These are phyloP conservation scores for Tritrichomonas foetus DNA, from an alignment of 208 protist genomes.

Conservation along the genomic window DNA sequence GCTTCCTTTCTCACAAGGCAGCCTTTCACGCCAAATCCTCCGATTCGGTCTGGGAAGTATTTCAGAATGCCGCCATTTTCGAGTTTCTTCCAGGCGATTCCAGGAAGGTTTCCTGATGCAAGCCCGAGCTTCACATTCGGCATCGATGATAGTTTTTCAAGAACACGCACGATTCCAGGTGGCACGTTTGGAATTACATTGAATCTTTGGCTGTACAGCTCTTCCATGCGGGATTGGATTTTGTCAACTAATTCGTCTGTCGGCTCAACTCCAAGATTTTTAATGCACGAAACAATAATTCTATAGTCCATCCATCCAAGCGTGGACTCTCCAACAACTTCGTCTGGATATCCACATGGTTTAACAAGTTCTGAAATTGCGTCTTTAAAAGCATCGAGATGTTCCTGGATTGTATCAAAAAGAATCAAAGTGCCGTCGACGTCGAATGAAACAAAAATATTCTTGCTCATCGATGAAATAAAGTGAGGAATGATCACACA, in stretches of 20 bases:
- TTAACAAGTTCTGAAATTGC: neutral
- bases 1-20: neutral
- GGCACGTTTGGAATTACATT: neutral
- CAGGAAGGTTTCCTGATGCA: neutral
- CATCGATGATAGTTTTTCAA: neutral
- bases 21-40: neutral
- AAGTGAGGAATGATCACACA: too few relatives aligned
- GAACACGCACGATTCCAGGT: neutral
- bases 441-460: too few relatives aligned
- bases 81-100: constrained; percentile 24
- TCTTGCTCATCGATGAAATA: too few relatives aligned
- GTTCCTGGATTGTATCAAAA: too few relatives aligned
- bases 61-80: neutral
- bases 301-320: neutral
- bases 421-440: too few relatives aligned
- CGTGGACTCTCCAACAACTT: neutral
- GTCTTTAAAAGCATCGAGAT: neutral
- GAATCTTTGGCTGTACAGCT: neutral
- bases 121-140: neutral
- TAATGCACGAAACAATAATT: neutral
- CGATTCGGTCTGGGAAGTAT: constrained; percentile 26
- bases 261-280: neutral
- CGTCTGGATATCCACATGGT: neutral
- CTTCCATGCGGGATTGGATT: neutral
- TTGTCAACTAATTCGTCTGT: neutral